phyloP scores from a whole-genome alignment of 306 rosid genomes.

The Cicer bijugum region DNA sequence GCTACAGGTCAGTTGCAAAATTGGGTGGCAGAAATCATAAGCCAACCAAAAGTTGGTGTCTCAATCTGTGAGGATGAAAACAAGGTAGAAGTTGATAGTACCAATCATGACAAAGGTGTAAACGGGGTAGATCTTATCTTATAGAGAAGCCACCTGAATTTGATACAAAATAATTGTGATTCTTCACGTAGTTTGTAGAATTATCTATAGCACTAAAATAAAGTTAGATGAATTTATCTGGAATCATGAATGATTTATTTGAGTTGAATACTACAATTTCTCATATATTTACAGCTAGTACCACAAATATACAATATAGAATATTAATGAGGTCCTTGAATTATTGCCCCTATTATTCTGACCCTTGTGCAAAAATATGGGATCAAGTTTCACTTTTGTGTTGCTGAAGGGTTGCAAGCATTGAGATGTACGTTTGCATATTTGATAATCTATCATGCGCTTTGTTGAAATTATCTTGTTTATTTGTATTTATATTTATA shows the following conservation, averaged over 20 bases:
- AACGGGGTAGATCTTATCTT: background rate
- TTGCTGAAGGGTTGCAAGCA: background rate
- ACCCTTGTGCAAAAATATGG: too few relatives aligned
- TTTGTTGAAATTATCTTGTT: background rate
- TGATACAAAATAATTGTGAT: slow-evolving; percentile 1
- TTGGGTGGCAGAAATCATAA: slow-evolving; percentile 51
- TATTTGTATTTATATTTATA: background rate
- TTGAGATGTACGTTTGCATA: too few relatives aligned
- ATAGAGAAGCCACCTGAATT: background rate
- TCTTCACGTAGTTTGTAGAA: slow-evolving; percentile 4
- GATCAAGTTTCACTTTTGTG: background rate
- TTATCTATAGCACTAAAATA: background rate
- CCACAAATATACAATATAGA: too few relatives aligned
- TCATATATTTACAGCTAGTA: too few relatives aligned
- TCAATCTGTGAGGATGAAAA: slow-evolving; percentile 36
- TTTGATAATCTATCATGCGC: background rate
- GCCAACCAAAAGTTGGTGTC: slow-evolving; percentile 8
- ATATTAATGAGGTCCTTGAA: too few relatives aligned
- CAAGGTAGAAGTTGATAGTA: slow-evolving; percentile 37
- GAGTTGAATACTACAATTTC: background rate
- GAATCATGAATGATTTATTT: background rate
- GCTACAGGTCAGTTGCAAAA: slow-evolving; percentile 48
- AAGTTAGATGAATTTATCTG: slow-evolving; percentile 24
- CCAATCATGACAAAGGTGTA: slow-evolving; percentile 41
- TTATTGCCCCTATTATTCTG: too few relatives aligned